phyloP scores from a whole-genome alignment of 202 grass and related monocot species.

The Zoysia matrella region DNA sequence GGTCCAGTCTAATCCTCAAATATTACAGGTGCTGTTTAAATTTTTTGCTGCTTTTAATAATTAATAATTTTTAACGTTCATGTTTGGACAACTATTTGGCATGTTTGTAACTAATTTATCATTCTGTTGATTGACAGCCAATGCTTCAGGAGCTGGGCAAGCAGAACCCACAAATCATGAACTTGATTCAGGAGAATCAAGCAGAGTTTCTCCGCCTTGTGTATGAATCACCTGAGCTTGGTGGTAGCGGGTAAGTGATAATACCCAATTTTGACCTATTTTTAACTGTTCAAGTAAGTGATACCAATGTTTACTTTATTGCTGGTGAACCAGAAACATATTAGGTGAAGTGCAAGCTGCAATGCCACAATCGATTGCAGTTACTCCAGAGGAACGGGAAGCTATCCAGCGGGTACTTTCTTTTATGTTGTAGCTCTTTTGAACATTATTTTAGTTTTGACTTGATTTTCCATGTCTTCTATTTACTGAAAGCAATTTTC shows the following conservation, averaged over 20 bases:
- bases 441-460: not conserved
- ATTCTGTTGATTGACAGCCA: slow-evolving; percentile 62
- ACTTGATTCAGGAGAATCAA: slow-evolving; percentile 27
- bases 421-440: slow-evolving; percentile 30
- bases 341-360: slow-evolving; percentile 73
- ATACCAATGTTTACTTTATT: slow-evolving; percentile 26
- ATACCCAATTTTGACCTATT: not conserved
- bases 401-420: slow-evolving; percentile 83
- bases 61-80: not conserved
- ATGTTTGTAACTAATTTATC: not conserved
- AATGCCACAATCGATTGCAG: slow-evolving; percentile 50
- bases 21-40: slow-evolving; percentile 73
- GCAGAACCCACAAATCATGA: slow-evolving; percentile 92
- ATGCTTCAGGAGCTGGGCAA: slow-evolving; percentile 98
- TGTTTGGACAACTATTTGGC: slow-evolving; percentile 1
- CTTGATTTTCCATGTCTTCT: not conserved
- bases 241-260: slow-evolving; percentile 52
- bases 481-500: slow-evolving; percentile 7
- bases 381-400: not conserved
- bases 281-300: not conserved
- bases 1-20: slow-evolving; percentile 98
- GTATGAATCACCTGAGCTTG: slow-evolving; percentile 75
- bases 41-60: slow-evolving; percentile 8
- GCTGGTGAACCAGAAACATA: slow-evolving; percentile 62
- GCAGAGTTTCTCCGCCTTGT: slow-evolving; percentile 90